These are phyloP conservation scores for Eutrema heterophyllum DNA, from an alignment of 345 rosid genomes.

Conservation along the genomic window DNA sequence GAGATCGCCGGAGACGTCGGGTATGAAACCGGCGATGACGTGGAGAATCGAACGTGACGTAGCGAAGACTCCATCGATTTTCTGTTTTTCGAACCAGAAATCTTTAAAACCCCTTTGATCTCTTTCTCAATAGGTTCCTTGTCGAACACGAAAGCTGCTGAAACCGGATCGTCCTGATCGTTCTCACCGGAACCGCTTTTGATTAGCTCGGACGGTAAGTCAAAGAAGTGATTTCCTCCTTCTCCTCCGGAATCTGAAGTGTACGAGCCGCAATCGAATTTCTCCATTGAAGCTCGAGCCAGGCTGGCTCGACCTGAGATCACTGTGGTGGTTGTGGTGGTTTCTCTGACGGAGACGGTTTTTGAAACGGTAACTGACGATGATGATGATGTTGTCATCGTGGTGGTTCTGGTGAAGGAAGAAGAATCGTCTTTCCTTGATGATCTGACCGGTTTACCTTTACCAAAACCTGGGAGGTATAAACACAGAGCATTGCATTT, in stretches of 20 bases:
- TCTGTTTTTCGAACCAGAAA: slow-evolving; percentile 36
- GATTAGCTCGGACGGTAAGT: slow-evolving; percentile 67
- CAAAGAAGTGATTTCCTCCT: slow-evolving; percentile 43
- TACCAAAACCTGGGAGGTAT: slow-evolving; percentile 71
- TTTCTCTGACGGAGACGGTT: slow-evolving; percentile 26
- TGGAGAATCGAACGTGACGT: slow-evolving; percentile 70
- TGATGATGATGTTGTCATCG: slow-evolving; percentile 12
- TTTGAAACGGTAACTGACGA: slow-evolving; percentile 15
- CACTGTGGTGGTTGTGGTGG: slow-evolving; percentile 30
- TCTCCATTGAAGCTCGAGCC: slow-evolving; percentile 80
- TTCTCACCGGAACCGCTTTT: slow-evolving; percentile 30
- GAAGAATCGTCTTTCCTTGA: slow-evolving; percentile 26
- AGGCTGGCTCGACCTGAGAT: slow-evolving; percentile 71
- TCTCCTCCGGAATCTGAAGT: slow-evolving; percentile 35
- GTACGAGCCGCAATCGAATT: slow-evolving; percentile 77
- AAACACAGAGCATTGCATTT: slow-evolving; percentile 73
- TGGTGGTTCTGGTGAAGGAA: slow-evolving; percentile 27
- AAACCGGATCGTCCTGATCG: slow-evolving; percentile 59
- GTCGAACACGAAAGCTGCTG: slow-evolving; percentile 67
- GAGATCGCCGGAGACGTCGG: slow-evolving; percentile 63
- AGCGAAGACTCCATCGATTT: slow-evolving; percentile 49
- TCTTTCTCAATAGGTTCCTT: slow-evolving; percentile 44
- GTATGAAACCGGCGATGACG: slow-evolving; percentile 47
- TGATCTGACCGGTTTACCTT: slow-evolving; percentile 50
- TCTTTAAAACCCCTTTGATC: slow-evolving; percentile 53